These are phyloP conservation scores for Diatrype stigma DNA, from an alignment of 2,329 filamentous ascomycete genomes.

Conservation along the genomic window DNA sequence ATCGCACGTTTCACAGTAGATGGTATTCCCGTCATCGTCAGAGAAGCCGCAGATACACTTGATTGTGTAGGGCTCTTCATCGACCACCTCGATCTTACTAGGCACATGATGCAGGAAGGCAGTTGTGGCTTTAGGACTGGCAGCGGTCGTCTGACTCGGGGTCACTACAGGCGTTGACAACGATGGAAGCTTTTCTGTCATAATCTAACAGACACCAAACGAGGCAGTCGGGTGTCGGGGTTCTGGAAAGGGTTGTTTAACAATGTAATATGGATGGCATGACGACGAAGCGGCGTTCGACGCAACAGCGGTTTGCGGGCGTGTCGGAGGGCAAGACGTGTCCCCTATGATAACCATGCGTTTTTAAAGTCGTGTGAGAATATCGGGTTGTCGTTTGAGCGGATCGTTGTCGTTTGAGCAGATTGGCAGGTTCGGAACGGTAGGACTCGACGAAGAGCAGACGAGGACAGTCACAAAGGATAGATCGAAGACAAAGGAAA, in stretches of 20 bases:
- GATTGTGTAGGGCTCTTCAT: slow-evolving; percentile 87
- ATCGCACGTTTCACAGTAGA: slow-evolving; percentile 92
- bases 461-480: slow-evolving; percentile 23
- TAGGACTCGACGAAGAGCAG: slow-evolving; percentile 14
- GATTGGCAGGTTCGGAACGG: slow-evolving; percentile 6
- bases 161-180: slow-evolving; percentile 52
- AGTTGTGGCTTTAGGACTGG: slow-evolving; percentile 35
- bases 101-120: slow-evolving; percentile 36
- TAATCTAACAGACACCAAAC: slow-evolving; percentile 51
- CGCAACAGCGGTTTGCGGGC: slow-evolving; percentile 24
- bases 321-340: slow-evolving; percentile 7
- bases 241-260: slow-evolving; percentile 35
- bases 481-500: slow-evolving; percentile 22
- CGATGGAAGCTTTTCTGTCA: slow-evolving; percentile 55
- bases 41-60: slow-evolving; percentile 94
- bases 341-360: slow-evolving; percentile 7
- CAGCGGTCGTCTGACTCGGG: slow-evolving; percentile 45
- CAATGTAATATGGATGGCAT: slow-evolving; percentile 53
- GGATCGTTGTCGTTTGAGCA: no score
- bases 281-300: slow-evolving; percentile 48
- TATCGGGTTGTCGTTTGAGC: slow-evolving; percentile 8
- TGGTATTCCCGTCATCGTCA: slow-evolving; percentile 96
- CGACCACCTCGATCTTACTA: slow-evolving; percentile 53
- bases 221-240: slow-evolving; percentile 25
- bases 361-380: slow-evolving; percentile 6